Evolutionary conservation across 768 basidiomycete species (phyloP), one percentile per base, ranked within the genome.

Genomic region (Russula dissimulans): DNA sequence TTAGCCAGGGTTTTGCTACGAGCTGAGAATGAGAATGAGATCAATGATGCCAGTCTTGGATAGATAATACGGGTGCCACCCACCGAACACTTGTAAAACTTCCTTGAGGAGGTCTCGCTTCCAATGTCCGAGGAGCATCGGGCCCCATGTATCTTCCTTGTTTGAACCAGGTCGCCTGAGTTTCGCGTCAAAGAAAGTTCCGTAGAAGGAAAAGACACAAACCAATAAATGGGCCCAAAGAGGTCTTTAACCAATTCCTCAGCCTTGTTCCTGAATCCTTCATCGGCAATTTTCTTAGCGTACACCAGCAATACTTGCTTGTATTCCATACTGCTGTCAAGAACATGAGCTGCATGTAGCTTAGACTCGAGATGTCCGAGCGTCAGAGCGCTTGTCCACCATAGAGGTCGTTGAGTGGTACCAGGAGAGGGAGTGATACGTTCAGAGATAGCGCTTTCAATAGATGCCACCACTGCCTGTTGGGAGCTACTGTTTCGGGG

Each of bases 171-270:
- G 85, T 38, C 87, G 82, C 83, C 88, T 88, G 67, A n/a, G 55
- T 36, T 8, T 42, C 56, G 49, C 62, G 61, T 61, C 26, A 31
- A 62, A 7, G 4, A 49, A 32, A 9, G 18, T 17, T 18, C 6
- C 38, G 6, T 54, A 42, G 7, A 41, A 44, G n/a, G 45, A 12
- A 7, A 41, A 44, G 34, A 15, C 1, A 80, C 89, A 60, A 68
- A 95, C 95, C 85, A 88, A 73, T 91, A 95, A 42, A 94, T 75
- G 0, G 94, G 95, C 15, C 95, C 94, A 66, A 89, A 85, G 54
- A 98, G 77, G 64, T 97, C 97, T 71, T 82, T 87, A 52, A 95
- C 81, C 57, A 99, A 72, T 71, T 98, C 95, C 70, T 97, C 95
- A 17, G 85, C 94, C 71, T 95, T 93, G 41, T 77, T 87, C 62